Conservation (phyloP, 495 filamentous ascomycete genomes). For the Podospora appendiculata region DNA sequence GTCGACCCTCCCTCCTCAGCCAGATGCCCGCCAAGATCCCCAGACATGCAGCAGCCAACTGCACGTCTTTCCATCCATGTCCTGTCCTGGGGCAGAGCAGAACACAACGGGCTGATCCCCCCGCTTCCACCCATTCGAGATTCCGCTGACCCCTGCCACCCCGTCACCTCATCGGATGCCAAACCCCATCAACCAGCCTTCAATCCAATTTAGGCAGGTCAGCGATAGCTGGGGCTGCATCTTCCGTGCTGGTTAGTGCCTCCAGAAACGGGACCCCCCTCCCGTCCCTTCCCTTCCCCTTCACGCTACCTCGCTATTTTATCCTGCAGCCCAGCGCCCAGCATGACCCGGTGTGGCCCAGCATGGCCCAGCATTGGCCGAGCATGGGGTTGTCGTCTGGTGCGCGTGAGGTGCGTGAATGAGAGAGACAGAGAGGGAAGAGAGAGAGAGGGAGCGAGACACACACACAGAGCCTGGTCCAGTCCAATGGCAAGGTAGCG, state of each 20-base stretch:
- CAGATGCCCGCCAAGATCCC: not conserved
- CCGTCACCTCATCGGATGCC: constrained; percentile 14
- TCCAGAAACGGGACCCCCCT: constrained; percentile 12
- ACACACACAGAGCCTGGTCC: too few species aligned
- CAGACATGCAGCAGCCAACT: not conserved
- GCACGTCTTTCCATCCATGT: not conserved
- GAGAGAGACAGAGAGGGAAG: too few species aligned
- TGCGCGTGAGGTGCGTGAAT: too few species aligned
- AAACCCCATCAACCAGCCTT: constrained; percentile 23
- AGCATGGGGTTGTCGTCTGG: too few species aligned
- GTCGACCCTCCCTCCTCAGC: not conserved
- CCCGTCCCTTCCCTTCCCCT: constrained; percentile 2
- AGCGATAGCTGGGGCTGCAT: constrained; percentile 19
- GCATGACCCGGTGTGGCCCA: too few species aligned
- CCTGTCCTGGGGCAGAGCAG: too few species aligned
- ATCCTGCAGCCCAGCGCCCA: too few species aligned
- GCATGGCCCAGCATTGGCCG: too few species aligned
- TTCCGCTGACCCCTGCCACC: constrained; percentile 10
- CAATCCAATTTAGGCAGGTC: constrained; percentile 32
- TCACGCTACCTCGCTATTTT: not conserved
- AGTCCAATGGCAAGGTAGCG: too few species aligned
- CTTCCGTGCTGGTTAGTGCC: constrained; percentile 18
- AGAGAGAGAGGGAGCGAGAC: too few species aligned
- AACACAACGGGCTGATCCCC: not conserved
- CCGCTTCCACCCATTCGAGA: constrained; percentile 18